Conservation (phyloP, 2,329 filamentous ascomycete genomes). For the Claviceps sp. region DNA sequence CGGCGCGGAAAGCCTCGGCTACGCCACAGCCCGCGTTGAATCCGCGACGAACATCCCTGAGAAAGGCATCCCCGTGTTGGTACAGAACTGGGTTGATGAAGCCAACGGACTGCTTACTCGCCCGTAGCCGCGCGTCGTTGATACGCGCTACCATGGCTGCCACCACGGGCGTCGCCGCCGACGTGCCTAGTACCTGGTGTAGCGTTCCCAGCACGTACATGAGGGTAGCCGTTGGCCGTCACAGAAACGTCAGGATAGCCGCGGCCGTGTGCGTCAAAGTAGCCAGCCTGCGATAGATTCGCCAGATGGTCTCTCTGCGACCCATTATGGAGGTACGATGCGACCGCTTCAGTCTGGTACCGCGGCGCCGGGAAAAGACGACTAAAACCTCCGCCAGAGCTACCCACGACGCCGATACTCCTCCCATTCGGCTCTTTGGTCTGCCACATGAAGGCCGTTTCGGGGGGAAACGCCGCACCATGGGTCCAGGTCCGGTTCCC, state of each 20-base stretch:
- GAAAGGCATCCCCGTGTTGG: slow-evolving; percentile 14
- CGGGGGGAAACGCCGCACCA: not conserved
- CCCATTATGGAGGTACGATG: slow-evolving; percentile 26
- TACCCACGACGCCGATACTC: slow-evolving; percentile 32
- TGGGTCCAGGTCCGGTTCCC: slow-evolving; percentile 7
- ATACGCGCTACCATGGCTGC: slow-evolving; percentile 49
- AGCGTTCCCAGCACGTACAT: slow-evolving; percentile 17
- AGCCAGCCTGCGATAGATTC: slow-evolving; percentile 19
- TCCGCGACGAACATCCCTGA: slow-evolving; percentile 16
- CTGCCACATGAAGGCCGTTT: slow-evolving; percentile 7
- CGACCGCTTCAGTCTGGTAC: slow-evolving; percentile 33
- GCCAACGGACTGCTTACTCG: slow-evolving; percentile 37
- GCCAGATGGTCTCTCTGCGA: slow-evolving; percentile 13
- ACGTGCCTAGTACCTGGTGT: slow-evolving; percentile 19
- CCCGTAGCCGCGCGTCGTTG: slow-evolving; percentile 45
- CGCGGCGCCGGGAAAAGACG: slow-evolving; percentile 28
- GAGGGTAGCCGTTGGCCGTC: slow-evolving; percentile 25
- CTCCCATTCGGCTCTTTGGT: slow-evolving; percentile 16
- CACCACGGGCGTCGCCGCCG: slow-evolving; percentile 47
- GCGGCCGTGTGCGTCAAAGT: slow-evolving; percentile 34
- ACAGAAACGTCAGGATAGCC: slow-evolving; percentile 49
- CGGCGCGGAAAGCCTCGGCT: slow-evolving; percentile 1
- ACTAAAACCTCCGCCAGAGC: slow-evolving; percentile 39
- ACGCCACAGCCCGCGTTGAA: slow-evolving; percentile 4
- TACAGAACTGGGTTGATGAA: slow-evolving; percentile 52